Base-by-base conservation (phyloP, 2,329 filamentous ascomycete genomes). In the Aspergillus puulaauensis region DNA sequence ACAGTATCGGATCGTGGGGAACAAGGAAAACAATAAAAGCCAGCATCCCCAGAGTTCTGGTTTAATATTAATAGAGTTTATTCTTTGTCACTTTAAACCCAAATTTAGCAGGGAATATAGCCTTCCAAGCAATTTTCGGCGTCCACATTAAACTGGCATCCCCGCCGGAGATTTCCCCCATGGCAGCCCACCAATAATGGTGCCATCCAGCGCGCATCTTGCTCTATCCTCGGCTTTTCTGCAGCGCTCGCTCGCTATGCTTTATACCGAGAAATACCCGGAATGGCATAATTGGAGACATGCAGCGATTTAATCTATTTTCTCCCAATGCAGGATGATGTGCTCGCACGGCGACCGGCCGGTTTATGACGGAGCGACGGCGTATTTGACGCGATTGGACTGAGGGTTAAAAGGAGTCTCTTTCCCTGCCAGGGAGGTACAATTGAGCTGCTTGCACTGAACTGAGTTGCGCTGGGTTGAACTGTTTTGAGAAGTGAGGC, bases 101-200 rank as follows among this genome's bases (percentile, higher is more conserved):
- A 7, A 27, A 8, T 27, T 27, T 27, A 21, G 3, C 21, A 21
- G 21, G 21, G 21, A 1, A 21, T 4, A 21, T 21, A 4, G 21
- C 21, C 21, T 21, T 4, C 21, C 27, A 31, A 31, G 27, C 3
- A 11, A 31, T 31, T 31, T 9, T 45, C 43, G 43, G 43, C 19
- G n/a, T 15, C 24, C 27, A 31, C 27, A 31, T 4, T 31, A 31
- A 24, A 31, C 9, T 31, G 27, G 27, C 27, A 31, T 51, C 31
- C 41, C 51, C 51, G 51, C 51, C 51, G 51, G 51, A 53, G 51
- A 53, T 46, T 53, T 53, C 41, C 51, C 41, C 31, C 46, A 46
- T 53, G 15, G 40, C 31, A 19, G 19, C 51, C 52, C 52, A 48
- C 52, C 52, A 54, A 54, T 54, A 21, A 31, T 31, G 44, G 21